phyloP scores from a whole-genome alignment of 345 rosid genomes.

The Lenwebbia sp. region DNA sequence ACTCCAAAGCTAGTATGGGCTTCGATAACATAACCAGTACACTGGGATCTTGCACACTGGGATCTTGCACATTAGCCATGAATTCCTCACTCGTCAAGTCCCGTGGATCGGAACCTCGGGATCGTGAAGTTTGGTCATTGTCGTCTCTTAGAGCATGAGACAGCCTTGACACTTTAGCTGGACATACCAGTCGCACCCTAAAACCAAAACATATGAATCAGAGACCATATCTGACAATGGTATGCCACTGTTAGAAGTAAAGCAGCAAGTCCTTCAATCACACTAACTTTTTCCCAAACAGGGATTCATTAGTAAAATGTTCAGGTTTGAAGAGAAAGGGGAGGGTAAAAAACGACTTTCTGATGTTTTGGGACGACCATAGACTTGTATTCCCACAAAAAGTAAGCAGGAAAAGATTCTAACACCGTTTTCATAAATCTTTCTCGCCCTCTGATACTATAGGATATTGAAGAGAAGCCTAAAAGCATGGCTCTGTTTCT shows the following conservation, averaged over 20 bases:
- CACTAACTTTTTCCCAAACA: neutral
- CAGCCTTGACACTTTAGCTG: slow-evolving; percentile 37
- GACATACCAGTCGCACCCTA: slow-evolving; percentile 52
- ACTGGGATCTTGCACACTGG: slow-evolving; percentile 32
- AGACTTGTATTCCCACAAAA: neutral
- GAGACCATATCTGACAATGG: neutral
- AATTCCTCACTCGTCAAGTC: slow-evolving; percentile 5
- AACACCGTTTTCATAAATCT: neutral
- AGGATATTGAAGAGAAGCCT: neutral
- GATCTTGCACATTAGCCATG: slow-evolving; percentile 16
- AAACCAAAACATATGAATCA: neutral
- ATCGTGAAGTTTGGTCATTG: slow-evolving; percentile 6
- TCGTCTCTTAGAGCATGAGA: slow-evolving; percentile 9
- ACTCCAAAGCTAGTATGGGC: slow-evolving; percentile 71
- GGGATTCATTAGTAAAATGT: neutral
- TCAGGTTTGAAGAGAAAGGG: neutral
- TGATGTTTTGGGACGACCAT: neutral
- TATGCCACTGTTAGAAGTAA: neutral
- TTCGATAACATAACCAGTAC: slow-evolving; percentile 58
- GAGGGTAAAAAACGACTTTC: neutral
- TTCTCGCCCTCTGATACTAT: neutral
- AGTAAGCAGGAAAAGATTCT: neutral
- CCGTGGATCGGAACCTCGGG: neutral
- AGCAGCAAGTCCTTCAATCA: neutral
- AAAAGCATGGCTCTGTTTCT: neutral